A percentile compares a stretch with the other conserved stretches of the same genome.
Conservation (phyloP, 2,329 filamentous ascomycete genomes). For the Thielaviopsis musarum region DNA sequence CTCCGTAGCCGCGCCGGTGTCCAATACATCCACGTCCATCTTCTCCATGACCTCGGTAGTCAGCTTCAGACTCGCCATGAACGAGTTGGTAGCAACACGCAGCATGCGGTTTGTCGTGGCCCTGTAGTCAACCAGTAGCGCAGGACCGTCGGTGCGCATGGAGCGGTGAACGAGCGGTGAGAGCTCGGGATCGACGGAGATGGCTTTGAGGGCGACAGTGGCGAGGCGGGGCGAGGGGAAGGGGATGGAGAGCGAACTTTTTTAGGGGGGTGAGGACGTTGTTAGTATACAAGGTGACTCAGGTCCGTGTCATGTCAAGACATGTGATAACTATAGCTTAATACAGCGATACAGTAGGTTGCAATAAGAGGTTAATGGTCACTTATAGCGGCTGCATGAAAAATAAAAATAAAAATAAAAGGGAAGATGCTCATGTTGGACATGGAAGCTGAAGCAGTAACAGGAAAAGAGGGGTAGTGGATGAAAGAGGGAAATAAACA, state of each 20-base stretch:
- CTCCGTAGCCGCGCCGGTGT: constrained; percentile 5
- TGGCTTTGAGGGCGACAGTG: constrained; percentile 52
- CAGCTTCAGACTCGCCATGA: constrained; percentile 77
- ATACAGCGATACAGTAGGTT: no score
- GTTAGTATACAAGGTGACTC: no score
- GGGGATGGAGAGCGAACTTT: constrained; percentile 58
- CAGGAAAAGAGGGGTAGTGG: constrained; percentile 18
- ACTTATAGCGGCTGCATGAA: not conserved
- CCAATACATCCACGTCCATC: constrained; percentile 69
- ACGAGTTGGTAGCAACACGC: constrained; percentile 86
- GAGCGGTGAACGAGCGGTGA: constrained; percentile 64
- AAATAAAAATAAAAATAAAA: not conserved
- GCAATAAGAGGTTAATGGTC: not conserved
- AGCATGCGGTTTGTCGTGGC: constrained; percentile 95
- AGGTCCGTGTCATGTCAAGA: no score
- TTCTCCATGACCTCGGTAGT: constrained; percentile 83
- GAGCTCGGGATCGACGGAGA: constrained; percentile 77
- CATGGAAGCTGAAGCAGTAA: not conserved
- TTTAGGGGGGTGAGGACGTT: constrained; percentile 4
- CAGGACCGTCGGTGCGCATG: constrained; percentile 37
- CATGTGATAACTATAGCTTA: not conserved
- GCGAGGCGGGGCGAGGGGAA: constrained; percentile 70
- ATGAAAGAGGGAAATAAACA: no score
- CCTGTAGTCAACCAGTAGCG: constrained; percentile 60
- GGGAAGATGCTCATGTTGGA: not conserved